Evolutionary conservation across 495 filamentous ascomycete species (phyloP).

Genomic region (Talaromyces proteolyticus): DNA sequence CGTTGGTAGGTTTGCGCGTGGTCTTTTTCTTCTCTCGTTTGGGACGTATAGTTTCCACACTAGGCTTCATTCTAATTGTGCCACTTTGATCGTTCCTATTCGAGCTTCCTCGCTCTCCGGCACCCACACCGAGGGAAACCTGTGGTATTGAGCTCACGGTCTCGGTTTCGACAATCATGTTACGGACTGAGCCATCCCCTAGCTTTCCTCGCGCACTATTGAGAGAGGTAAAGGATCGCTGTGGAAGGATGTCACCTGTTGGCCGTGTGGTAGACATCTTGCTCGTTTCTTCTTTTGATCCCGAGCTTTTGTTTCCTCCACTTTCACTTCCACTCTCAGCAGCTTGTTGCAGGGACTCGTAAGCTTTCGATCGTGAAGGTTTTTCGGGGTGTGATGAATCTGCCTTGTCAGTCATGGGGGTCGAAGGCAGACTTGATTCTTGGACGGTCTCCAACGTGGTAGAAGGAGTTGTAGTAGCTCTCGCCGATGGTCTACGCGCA

Average conservation of each 20-base stretch:
- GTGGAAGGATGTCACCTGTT: slow-evolving; percentile 31
- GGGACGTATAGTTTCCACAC: slow-evolving; percentile 88
- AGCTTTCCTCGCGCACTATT: slow-evolving; percentile 49
- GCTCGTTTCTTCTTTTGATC: slow-evolving; percentile 28
- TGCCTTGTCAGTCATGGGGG: slow-evolving; percentile 51
- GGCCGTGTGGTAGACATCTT: slow-evolving; percentile 18
- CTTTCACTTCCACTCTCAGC: slow-evolving; percentile 46
- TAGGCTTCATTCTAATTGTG: slow-evolving; percentile 79
- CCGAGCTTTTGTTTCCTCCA: slow-evolving; percentile 40
- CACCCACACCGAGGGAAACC: slow-evolving; percentile 67
- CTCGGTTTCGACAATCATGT: slow-evolving; percentile 98
- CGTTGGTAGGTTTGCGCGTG: slow-evolving; percentile 61
- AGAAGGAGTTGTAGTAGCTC: slow-evolving; percentile 59
- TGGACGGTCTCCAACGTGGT: slow-evolving; percentile 87
- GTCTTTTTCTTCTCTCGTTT: slow-evolving; percentile 82
- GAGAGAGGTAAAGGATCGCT: slow-evolving; percentile 44
- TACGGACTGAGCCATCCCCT: slow-evolving; percentile 70
- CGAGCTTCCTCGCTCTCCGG: slow-evolving; percentile 52
- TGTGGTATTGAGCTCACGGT: slow-evolving; percentile 90
- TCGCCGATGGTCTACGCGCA: slow-evolving; percentile 35
- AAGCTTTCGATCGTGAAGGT: slow-evolving; percentile 28
- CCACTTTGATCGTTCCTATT: slow-evolving; percentile 52
- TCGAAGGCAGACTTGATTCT: slow-evolving; percentile 77
- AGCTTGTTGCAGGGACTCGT: slow-evolving; percentile 15
- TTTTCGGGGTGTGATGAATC: slow-evolving; percentile 33